These are phyloP conservation scores for Canariomyces notabilis DNA, from an alignment of 2,329 filamentous ascomycete species.

Conservation along the genomic window DNA sequence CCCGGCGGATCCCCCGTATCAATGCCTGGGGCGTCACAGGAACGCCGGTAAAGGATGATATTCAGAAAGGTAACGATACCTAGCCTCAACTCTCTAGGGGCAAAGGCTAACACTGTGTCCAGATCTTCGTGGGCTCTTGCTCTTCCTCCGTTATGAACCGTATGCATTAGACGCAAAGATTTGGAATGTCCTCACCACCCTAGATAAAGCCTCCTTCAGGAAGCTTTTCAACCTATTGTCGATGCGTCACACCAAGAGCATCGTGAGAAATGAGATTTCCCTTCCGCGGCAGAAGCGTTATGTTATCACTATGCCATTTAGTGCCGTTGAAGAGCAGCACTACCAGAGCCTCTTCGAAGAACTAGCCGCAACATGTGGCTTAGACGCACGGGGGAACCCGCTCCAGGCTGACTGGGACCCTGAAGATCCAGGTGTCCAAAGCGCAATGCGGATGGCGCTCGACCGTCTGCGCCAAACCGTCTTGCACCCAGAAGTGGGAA, in stretches of 20 bases:
- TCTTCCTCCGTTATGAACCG: constrained; percentile 76
- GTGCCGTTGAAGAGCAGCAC: constrained; percentile 83
- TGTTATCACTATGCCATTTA: constrained; percentile 86
- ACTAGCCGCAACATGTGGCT: constrained; percentile 65
- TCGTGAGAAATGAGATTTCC: constrained; percentile 70
- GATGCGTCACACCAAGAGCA: constrained; percentile 79
- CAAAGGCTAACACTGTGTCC: background rate
- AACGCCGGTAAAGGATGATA: constrained; percentile 73
- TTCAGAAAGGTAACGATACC: constrained; percentile 24
- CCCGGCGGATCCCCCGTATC: constrained; percentile 70
- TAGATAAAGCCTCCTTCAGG: constrained; percentile 60
- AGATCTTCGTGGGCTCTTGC: constrained; percentile 74
- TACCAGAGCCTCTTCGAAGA: constrained; percentile 71
- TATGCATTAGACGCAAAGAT: constrained; percentile 59
- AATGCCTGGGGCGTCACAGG: constrained; percentile 92
- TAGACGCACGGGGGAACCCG: constrained; percentile 62
- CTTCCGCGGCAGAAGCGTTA: constrained; percentile 80
- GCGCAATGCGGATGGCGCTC: constrained; percentile 75
- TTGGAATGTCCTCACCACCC: constrained; percentile 63
- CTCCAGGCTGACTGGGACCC: constrained; percentile 58
- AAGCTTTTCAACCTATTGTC: constrained; percentile 67
- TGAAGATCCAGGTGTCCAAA: constrained; percentile 50
- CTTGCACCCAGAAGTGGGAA: constrained; percentile 77
- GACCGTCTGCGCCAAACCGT: constrained; percentile 74
- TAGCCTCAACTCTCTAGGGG: background rate